Percentiles rank a stretch among this genome's conserved stretches.
phyloP scores from a whole-genome alignment of 257 asterid species.

The Gentiana dahurica region DNA sequence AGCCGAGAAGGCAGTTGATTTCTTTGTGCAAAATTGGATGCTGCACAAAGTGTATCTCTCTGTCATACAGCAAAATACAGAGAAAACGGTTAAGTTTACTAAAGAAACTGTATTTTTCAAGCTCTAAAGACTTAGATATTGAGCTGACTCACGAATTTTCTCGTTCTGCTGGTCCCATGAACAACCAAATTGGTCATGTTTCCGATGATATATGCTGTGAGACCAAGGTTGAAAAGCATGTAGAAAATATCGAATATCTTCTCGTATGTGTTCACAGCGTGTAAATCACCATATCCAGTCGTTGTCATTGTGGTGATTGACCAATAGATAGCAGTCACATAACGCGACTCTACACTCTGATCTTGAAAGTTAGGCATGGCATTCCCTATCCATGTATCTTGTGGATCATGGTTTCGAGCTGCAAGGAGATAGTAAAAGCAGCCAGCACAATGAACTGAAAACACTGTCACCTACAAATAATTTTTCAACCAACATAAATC shows the following conservation, averaged over 20 bases:
- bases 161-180: conserved; percentile 62
- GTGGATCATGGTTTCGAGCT: conserved; percentile 29
- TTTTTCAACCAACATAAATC: conserved; percentile 7
- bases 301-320: conserved; percentile 58
- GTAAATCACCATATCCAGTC: conserved; percentile 74
- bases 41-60: conserved; percentile 66
- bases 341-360: conserved; percentile 25
- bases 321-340: conserved; percentile 54
- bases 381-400: conserved; percentile 43
- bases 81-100: not conserved
- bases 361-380: conserved; percentile 15
- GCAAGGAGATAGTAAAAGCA: conserved; percentile 57
- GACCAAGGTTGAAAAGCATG: conserved; percentile 57
- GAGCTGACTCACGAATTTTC: conserved; percentile 52
- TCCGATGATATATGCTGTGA: conserved; percentile 62
- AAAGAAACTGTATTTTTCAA: no score
- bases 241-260: conserved; percentile 46
- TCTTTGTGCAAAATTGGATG: conserved; percentile 71
- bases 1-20: conserved; percentile 55
- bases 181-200: conserved; percentile 89
- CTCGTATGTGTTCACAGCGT: conserved; percentile 49
- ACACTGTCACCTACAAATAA: conserved; percentile 51
- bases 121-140: no score
- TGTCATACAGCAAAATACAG: conserved; percentile 14
- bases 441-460: conserved; percentile 56